Percentiles rank a stretch among this genome's conserved stretches.
phyloP scores from a whole-genome alignment of 768 basidiomycete species.

The Phylloporus sp. region DNA sequence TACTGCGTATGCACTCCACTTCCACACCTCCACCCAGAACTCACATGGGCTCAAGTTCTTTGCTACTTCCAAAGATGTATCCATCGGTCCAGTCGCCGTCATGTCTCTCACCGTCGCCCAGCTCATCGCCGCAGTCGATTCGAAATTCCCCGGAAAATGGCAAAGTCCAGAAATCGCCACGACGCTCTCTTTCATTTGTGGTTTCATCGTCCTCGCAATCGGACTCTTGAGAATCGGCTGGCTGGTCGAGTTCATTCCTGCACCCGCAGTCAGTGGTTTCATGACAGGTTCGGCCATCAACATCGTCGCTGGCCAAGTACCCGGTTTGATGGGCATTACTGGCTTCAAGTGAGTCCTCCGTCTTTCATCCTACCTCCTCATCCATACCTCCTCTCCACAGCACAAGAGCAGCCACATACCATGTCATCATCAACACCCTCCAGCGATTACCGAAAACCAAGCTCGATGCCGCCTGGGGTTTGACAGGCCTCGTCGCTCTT shows the following conservation, averaged over 20 bases:
- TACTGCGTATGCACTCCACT: slow-evolving; percentile 60
- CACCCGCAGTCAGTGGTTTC: slow-evolving; percentile 80
- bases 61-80: slow-evolving; percentile 96
- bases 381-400: slow-evolving; percentile 34
- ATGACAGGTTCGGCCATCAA: slow-evolving; percentile 98
- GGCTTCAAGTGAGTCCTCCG: slow-evolving; percentile 66
- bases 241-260: slow-evolving; percentile 92
- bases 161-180: slow-evolving; percentile 73
- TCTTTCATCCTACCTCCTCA: background rate
- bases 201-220: slow-evolving; percentile 86
- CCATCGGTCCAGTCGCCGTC: slow-evolving; percentile 98
- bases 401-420: slow-evolving; percentile 79
- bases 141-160: slow-evolving; percentile 53
- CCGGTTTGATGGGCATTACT: slow-evolving; percentile 82
- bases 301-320: slow-evolving; percentile 84
- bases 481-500: slow-evolving; percentile 65
- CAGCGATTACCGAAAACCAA: slow-evolving; percentile 68
- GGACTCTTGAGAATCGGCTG: slow-evolving; percentile 89
- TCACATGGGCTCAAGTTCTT: slow-evolving; percentile 59
- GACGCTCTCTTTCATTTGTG: slow-evolving; percentile 77
- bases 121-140: slow-evolving; percentile 65
- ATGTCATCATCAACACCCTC: slow-evolving; percentile 89
- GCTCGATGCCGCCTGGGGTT: slow-evolving; percentile 87
- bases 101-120: slow-evolving; percentile 89
- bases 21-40: no score